A percentile compares a stretch with the other conserved stretches of the same genome.
These are phyloP conservation scores for Solanum hybrid DNA, from an alignment of 305 asterid genomes.

Conservation along the genomic window DNA sequence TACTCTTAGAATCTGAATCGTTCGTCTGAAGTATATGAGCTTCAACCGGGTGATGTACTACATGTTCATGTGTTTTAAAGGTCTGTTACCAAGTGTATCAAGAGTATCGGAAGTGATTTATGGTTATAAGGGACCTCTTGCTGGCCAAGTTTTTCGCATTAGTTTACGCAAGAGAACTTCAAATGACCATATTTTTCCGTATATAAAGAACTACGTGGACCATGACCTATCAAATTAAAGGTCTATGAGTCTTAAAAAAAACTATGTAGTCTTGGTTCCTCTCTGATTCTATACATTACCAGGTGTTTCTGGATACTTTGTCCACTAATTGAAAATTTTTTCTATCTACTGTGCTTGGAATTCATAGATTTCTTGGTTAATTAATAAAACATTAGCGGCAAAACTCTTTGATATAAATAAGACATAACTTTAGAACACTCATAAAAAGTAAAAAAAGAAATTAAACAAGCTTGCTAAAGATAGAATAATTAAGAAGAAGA, in stretches of 20 bases:
- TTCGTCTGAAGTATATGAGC: too few relatives aligned
- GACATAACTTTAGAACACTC: not conserved
- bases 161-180: too few relatives aligned
- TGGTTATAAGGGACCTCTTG: too few relatives aligned
- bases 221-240: too few relatives aligned
- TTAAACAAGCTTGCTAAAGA: not conserved
- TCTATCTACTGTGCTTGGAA: not conserved
- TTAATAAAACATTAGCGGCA: not conserved
- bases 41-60: too few relatives aligned
- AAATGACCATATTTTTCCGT: too few relatives aligned
- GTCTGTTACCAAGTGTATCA: too few relatives aligned
- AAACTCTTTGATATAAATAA: not conserved
- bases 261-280: not conserved
- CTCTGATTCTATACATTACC: not conserved
- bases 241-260: not conserved
- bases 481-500: not conserved
- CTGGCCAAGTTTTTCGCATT: too few relatives aligned
- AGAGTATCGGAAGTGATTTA: too few relatives aligned
- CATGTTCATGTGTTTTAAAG: too few relatives aligned
- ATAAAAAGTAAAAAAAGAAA: not conserved
- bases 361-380: not conserved
- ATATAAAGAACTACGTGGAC: too few relatives aligned
- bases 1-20: too few relatives aligned
- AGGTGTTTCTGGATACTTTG: not conserved
- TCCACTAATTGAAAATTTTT: not conserved